Evolutionary conservation across 805 yeast species (phyloP).

Genomic region (Komagataella phaffii): DNA sequence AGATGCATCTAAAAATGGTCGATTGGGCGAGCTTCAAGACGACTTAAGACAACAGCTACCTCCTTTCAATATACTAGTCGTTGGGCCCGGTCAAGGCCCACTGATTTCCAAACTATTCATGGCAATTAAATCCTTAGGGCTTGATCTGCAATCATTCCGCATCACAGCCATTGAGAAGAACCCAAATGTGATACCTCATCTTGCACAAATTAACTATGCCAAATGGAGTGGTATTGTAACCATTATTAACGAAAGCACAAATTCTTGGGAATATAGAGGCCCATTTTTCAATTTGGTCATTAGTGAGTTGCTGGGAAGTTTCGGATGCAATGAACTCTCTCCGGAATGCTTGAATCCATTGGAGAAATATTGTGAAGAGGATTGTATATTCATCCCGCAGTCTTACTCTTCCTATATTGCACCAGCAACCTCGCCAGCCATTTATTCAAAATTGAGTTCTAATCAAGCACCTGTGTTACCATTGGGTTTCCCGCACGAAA

Average conservation of each 20-base stretch:
- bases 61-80: conserved; percentile 34
- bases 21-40: conserved; percentile 11
- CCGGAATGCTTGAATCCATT: conserved; percentile 62
- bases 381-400: conserved; percentile 50
- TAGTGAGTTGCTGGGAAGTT: conserved; percentile 78
- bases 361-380: conserved; percentile 22
- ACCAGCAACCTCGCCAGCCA: conserved; percentile 51
- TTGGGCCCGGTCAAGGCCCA: conserved; percentile 89
- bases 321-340: conserved; percentile 83
- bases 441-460: conserved; percentile 20
- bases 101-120: conserved; percentile 40
- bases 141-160: conserved; percentile 12
- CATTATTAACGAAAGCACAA: conserved; percentile 44
- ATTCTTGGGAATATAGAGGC: conserved; percentile 28
- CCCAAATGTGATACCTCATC: conserved; percentile 36
- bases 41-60: neutral
- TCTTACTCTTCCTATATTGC: conserved; percentile 45
- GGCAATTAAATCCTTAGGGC: conserved; percentile 21
- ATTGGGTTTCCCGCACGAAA: conserved; percentile 19
- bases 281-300: conserved; percentile 43
- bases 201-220: conserved; percentile 32
- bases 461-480: conserved; percentile 16
- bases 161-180: conserved; percentile 65
- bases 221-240: conserved; percentile 41
- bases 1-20: conserved; percentile 14